phyloP scores from a whole-genome alignment of 1,139 yeast species.

The Scheffersomyces illinoinensis region DNA sequence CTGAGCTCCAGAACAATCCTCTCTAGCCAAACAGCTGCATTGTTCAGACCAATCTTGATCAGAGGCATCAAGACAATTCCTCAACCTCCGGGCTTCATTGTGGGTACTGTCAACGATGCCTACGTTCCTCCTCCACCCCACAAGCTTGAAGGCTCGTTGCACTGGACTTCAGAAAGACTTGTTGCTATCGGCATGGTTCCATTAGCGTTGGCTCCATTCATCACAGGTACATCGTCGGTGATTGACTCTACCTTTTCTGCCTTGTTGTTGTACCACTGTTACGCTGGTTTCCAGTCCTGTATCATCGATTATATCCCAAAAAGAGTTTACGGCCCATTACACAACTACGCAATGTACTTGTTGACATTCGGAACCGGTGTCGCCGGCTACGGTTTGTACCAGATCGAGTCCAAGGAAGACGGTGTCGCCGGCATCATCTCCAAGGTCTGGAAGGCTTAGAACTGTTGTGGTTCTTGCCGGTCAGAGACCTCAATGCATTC shows the following conservation, averaged over 20 bases:
- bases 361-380: slow-evolving; percentile 63
- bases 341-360: slow-evolving; percentile 60
- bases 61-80: slow-evolving; percentile 50
- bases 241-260: slow-evolving; percentile 60
- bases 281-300: slow-evolving; percentile 75
- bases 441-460: slow-evolving; percentile 42
- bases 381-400: slow-evolving; percentile 67
- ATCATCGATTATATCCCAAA: slow-evolving; percentile 76
- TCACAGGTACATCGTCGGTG: slow-evolving; percentile 53
- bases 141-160: slow-evolving; percentile 63
- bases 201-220: slow-evolving; percentile 60
- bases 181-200: slow-evolving; percentile 65
- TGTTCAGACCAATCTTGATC: slow-evolving; percentile 14
- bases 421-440: slow-evolving; percentile 38
- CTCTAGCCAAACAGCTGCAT: neutral
- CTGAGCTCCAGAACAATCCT: slow-evolving; percentile 16
- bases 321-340: slow-evolving; percentile 70
- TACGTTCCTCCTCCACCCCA: slow-evolving; percentile 58
- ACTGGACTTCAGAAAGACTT: slow-evolving; percentile 70
- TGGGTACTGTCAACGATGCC: slow-evolving; percentile 78
- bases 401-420: slow-evolving; percentile 61
- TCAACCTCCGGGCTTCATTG: slow-evolving; percentile 76
- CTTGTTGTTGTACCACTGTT: slow-evolving; percentile 60
- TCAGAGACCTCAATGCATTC: neutral
- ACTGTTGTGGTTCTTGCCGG: neutral